Evolutionary conservation across 441 rosid genomes (phyloP).

Genomic region (Bocquillonia castaneifolia): DNA sequence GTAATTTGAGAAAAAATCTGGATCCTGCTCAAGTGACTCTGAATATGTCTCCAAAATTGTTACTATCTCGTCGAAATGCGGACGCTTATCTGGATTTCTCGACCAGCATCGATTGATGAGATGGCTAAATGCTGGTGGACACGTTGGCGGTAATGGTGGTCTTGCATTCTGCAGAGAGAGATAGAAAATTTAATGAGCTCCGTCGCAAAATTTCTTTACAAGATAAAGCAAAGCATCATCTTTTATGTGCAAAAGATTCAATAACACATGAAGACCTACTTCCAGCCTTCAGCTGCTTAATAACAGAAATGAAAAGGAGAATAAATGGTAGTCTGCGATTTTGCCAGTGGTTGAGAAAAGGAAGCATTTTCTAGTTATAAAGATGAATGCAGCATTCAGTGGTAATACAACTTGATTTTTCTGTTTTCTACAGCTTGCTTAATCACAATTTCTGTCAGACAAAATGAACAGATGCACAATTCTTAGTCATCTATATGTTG

Average conservation of each 20-base stretch:
- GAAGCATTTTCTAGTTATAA: background rate
- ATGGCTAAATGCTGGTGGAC: constrained; percentile 50
- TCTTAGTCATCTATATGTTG: background rate
- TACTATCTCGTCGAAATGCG: constrained; percentile 59
- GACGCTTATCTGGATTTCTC: constrained; percentile 50
- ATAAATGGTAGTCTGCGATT: too few relatives aligned
- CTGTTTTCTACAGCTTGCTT: background rate
- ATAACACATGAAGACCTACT: background rate
- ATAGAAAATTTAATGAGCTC: background rate
- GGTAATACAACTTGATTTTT: background rate
- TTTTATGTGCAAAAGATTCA: background rate
- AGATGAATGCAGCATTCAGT: background rate
- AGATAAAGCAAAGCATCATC: background rate
- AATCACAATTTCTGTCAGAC: background rate
- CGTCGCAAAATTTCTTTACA: background rate
- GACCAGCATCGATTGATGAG: constrained; percentile 69
- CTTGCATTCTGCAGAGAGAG: constrained; percentile 55
- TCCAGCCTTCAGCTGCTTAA: background rate
- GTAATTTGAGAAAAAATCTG: constrained; percentile 42
- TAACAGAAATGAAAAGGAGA: background rate
- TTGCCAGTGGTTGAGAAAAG: background rate
- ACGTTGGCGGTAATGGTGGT: constrained; percentile 53
- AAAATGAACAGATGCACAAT: too few relatives aligned
- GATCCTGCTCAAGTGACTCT: constrained; percentile 48
- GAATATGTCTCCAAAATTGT: constrained; percentile 45